Percentiles rank a stretch among this genome's conserved stretches.
Conservation (phyloP, 257 asterid species). For the Echites panduratus region DNA sequence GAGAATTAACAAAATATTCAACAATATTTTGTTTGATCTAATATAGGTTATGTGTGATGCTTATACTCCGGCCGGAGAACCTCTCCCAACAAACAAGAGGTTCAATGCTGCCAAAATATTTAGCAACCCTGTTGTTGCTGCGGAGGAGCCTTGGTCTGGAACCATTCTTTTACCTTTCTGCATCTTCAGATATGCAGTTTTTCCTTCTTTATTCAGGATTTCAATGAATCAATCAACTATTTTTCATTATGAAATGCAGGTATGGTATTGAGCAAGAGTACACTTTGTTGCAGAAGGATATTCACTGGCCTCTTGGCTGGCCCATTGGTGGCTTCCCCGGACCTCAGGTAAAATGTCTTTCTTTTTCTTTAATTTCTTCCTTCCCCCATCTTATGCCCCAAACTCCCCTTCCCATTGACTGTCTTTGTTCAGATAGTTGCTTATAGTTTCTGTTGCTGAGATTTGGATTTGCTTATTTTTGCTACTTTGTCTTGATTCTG, state of each 20-base stretch:
- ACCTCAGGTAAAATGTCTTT: slow-evolving; percentile 54
- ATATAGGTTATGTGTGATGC: slow-evolving; percentile 85
- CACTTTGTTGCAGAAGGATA: slow-evolving; percentile 54
- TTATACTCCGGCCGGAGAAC: slow-evolving; percentile 85
- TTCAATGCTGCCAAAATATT: slow-evolving; percentile 63
- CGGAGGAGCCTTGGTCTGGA: slow-evolving; percentile 78
- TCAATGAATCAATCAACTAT: background rate
- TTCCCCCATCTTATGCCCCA: background rate
- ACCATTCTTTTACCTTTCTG: background rate
- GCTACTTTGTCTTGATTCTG: background rate
- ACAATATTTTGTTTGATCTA: background rate
- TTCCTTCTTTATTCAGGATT: background rate
- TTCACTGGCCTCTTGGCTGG: slow-evolving; percentile 80
- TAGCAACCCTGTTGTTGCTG: slow-evolving; percentile 54
- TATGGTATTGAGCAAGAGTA: slow-evolving; percentile 81
- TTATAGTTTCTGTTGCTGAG: background rate
- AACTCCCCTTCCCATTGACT: background rate
- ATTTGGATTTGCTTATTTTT: background rate
- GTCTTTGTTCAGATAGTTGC: background rate
- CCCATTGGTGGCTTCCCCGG: slow-evolving; percentile 78
- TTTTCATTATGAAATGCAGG: slow-evolving; percentile 28
- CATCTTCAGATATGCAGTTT: background rate
- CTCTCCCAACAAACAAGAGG: slow-evolving; percentile 82
- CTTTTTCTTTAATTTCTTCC: background rate
- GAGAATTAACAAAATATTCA: background rate